These are phyloP conservation scores for Aspergillus sp. DNA, from an alignment of 2,329 filamentous ascomycete genomes.

Conservation along the genomic window DNA sequence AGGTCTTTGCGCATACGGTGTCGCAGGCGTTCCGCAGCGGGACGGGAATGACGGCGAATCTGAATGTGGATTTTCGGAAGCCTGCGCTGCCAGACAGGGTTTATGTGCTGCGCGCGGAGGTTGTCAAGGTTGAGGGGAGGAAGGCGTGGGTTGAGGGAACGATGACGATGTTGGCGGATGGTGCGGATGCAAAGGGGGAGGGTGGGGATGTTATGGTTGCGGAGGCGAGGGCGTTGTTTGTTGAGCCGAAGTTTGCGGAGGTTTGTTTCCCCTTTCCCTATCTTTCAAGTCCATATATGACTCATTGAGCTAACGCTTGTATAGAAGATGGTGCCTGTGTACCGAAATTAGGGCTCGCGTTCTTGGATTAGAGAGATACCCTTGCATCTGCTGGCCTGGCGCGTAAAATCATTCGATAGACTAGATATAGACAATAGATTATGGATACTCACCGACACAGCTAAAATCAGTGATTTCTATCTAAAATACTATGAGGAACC, in stretches of 20 bases:
- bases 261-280: conserved; percentile 27
- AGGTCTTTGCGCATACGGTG: conserved; percentile 42
- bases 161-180: conserved; percentile 27
- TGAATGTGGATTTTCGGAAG: conserved; percentile 42
- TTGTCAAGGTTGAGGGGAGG: conserved; percentile 39
- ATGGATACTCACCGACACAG: conserved; percentile 8
- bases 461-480: conserved; percentile 25
- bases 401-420: background rate
- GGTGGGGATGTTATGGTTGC: conserved; percentile 32
- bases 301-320: conserved; percentile 4
- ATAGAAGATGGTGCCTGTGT: conserved; percentile 41
- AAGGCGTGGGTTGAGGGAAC: conserved; percentile 44
- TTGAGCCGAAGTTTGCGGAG: conserved; percentile 44
- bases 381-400: background rate
- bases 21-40: conserved; percentile 38
- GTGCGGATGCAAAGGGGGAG: conserved; percentile 26
- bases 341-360: conserved; percentile 24
- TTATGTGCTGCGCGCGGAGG: conserved; percentile 39
- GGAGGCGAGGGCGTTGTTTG: conserved; percentile 44
- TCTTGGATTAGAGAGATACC: conserved; percentile 1
- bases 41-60: conserved; percentile 42
- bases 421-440: conserved; percentile 12
- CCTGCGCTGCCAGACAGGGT: conserved; percentile 37
- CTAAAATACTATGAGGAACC: conserved; percentile 20
- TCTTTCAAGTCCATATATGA: background rate